Conservation (phyloP, 208 protist genomes). For the Vickermania ingenoplastis region DNA sequence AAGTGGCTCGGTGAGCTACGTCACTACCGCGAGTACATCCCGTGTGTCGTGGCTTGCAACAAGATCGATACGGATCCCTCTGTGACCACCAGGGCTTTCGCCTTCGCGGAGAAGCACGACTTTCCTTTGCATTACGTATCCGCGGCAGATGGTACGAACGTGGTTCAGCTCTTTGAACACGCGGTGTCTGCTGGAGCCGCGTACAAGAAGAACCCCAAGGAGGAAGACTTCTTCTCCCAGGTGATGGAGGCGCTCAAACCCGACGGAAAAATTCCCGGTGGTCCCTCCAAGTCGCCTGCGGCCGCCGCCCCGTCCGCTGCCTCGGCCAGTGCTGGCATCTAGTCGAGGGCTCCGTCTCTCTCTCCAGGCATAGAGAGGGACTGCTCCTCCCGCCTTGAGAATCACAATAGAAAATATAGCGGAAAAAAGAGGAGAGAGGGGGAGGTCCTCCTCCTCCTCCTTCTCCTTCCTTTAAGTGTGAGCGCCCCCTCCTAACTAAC, state of each 20-base stretch:
- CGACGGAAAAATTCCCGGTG: neutral
- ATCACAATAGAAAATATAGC: neutral
- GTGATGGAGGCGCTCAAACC: conserved; percentile 69
- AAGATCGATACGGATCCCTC: conserved; percentile 91
- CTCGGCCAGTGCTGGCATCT: neutral
- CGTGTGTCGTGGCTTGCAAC: conserved; percentile 90
- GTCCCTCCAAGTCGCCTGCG: neutral
- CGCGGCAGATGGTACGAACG: conserved; percentile 91
- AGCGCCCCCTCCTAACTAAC: too few species aligned
- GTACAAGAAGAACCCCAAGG: conserved; percentile 84
- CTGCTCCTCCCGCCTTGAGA: too few species aligned
- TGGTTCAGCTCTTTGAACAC: conserved; percentile 87
- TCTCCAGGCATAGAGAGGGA: too few species aligned
- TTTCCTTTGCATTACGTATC: conserved; percentile 91
- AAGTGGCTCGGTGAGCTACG: conserved; percentile 92
- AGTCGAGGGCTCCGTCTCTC: too few species aligned
- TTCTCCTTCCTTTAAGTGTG: too few species aligned
- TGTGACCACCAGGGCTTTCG: conserved; percentile 86
- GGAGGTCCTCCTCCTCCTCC: neutral
- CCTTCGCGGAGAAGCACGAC: conserved; percentile 88
- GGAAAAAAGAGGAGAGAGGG: neutral
- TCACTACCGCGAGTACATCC: conserved; percentile 88
- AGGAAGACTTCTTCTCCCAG: conserved; percentile 81
- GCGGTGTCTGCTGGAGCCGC: conserved; percentile 64
- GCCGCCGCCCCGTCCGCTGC: neutral